Evolutionary conservation across 75 land plant species (phyloP).

Genomic region (Pinus taeda): DNA sequence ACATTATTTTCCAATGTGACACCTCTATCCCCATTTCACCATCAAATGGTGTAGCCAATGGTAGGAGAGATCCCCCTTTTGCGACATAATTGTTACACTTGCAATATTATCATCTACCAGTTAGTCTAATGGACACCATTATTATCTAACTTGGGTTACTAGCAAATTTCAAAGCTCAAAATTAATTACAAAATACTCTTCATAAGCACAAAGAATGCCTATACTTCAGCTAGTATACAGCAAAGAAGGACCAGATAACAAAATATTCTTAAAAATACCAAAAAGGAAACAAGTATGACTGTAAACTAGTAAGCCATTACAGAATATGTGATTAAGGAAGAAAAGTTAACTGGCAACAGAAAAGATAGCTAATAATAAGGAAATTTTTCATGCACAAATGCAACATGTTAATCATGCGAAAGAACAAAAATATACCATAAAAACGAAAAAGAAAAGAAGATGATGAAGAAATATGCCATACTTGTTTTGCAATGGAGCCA

Average conservation of each 20-base stretch:
- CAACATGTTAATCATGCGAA: background rate
- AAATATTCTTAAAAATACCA: background rate
- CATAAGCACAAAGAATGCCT: too few species aligned
- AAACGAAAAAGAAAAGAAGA: background rate
- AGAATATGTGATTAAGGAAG: background rate
- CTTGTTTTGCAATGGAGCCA: constrained; percentile 70
- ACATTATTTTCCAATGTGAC: too few species aligned
- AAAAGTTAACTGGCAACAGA: background rate
- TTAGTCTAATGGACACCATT: too few species aligned
- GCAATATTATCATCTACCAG: too few species aligned
- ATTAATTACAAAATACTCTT: too few species aligned
- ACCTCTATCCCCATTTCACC: too few species aligned
- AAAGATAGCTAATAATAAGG: background rate
- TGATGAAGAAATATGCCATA: constrained; percentile 17
- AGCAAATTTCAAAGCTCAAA: too few species aligned
- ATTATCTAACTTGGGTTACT: too few species aligned
- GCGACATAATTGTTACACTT: too few species aligned
- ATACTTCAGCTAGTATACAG: background rate
- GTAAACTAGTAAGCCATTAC: background rate
- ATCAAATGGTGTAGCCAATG: too few species aligned
- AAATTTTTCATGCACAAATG: background rate
- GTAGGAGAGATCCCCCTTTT: too few species aligned
- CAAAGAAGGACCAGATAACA: background rate
- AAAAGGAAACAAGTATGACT: background rate
- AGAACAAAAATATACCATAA: background rate